Base-by-base conservation (phyloP, 805 yeast species). In the Monosporozyma yasuniensis region DNA sequence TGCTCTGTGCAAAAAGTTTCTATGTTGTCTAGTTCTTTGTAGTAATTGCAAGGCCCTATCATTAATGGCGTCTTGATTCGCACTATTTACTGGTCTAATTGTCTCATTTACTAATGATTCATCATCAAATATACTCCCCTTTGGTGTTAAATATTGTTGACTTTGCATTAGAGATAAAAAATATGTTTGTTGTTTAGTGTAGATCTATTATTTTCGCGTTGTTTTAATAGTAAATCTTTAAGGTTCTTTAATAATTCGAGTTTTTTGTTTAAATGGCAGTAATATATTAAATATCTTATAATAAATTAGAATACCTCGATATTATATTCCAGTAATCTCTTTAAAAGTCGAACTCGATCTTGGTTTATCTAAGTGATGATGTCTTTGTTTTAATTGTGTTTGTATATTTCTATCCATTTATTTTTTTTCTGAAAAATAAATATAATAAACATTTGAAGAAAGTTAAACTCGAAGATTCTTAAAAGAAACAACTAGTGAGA, bases 11-110 rank as follows among this genome's bases (percentile, higher is more conserved):
- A 63, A 47, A 37, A 61, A 28, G 18, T 52, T 54, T 44, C 66
- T 55, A 14, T 66, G 59, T 46, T 59, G 61, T 44, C 68, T 55
- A 16, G 62, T 65, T 42, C 66, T 56, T 45, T 63, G 64, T 27
- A 65, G 48, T 21, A 65, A 49, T 12, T 55, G 52, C 22, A 58
- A 46, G 3, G 69, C 69, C 42, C 67, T 52, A 42, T 57, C 63
- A 44, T 65, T 64, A 21, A 65, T 63, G 8, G 56, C 51, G 21
- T 61, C 56, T 41, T 58, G 61, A 19, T 58, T 59, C 8, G 52
- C 50, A 21, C 52, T 46, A 10, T 57, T 46, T 32, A 61, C 47
- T 34, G 55, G 48, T 45, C 64, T 54, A 11, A 39, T 39, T 5
- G 8, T 47, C 10, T 27, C 42, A 21, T 11, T 21, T 39, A 8